A percentile compares a stretch with the other conserved stretches of the same genome.
phyloP scores from a whole-genome alignment of 805 yeast species.

The Deakozyma indianensis region DNA sequence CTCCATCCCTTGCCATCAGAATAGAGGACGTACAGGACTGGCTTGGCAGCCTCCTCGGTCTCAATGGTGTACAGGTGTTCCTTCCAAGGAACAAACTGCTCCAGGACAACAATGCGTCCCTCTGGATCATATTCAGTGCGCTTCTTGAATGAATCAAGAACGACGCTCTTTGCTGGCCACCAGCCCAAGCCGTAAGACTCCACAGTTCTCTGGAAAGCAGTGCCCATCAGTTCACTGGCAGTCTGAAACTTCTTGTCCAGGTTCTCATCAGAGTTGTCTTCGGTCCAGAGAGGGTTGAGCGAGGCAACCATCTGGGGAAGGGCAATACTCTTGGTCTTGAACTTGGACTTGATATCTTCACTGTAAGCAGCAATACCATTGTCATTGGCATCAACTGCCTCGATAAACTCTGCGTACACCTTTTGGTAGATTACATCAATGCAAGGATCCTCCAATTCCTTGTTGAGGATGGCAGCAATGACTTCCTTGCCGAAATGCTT shows the following conservation, averaged over 20 bases:
- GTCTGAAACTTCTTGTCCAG: slow-evolving; percentile 51
- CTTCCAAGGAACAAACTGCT: slow-evolving; percentile 87
- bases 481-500: slow-evolving; percentile 37
- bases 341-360: slow-evolving; percentile 42
- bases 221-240: slow-evolving; percentile 77
- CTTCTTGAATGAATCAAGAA: slow-evolving; percentile 49
- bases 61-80: slow-evolving; percentile 76
- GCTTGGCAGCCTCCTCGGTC: slow-evolving; percentile 24
- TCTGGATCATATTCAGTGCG: slow-evolving; percentile 48
- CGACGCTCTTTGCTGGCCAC: slow-evolving; percentile 79
- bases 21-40: slow-evolving; percentile 62
- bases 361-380: slow-evolving; percentile 74
- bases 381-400: slow-evolving; percentile 86
- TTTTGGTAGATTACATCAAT: slow-evolving; percentile 55
- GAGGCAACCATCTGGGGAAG: slow-evolving; percentile 66
- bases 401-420: slow-evolving; percentile 76
- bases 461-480: slow-evolving; percentile 31
- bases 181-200: slow-evolving; percentile 68
- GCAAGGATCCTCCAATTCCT: slow-evolving; percentile 23
- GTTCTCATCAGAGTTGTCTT: slow-evolving; percentile 41
- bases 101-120: slow-evolving; percentile 63
- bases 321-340: slow-evolving; percentile 58
- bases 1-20: slow-evolving; percentile 68
- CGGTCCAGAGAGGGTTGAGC: slow-evolving; percentile 79
- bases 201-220: slow-evolving; percentile 53